A percentile compares a stretch with the other conserved stretches of the same genome.
These are phyloP conservation scores for Moesziomyces sp. DNA, from an alignment of 1,284 basidiomycete species.

Conservation along the genomic window DNA sequence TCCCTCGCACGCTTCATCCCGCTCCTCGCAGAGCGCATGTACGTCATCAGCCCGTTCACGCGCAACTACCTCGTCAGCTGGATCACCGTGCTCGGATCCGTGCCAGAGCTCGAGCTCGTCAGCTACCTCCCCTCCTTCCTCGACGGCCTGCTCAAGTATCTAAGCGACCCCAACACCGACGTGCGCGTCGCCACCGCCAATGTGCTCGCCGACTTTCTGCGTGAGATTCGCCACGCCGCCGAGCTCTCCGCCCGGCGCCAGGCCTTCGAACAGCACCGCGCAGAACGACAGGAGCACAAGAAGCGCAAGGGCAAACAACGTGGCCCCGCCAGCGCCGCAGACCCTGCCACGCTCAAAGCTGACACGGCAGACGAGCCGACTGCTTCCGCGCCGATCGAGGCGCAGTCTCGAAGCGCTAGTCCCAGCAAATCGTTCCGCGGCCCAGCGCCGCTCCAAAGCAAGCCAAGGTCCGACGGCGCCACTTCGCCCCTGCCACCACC, in stretches of 20 bases:
- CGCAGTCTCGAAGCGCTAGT: conserved; percentile 26
- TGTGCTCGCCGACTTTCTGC: conserved; percentile 88
- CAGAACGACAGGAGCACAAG: conserved; percentile 27
- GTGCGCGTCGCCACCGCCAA: conserved; percentile 92
- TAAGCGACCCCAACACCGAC: conserved; percentile 93
- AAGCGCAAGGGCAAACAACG: conserved; percentile 72
- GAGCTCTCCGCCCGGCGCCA: conserved; percentile 36
- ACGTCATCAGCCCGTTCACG: conserved; percentile 94
- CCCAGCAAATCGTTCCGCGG: conserved; percentile 25
- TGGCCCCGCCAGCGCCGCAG: background rate
- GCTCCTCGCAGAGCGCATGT: conserved; percentile 88
- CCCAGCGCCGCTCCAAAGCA: conserved; percentile 2
- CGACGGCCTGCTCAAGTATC: conserved; percentile 88
- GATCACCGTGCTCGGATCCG: conserved; percentile 94
- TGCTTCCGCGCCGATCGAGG: conserved; percentile 31
- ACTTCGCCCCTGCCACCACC: conserved; percentile 21
- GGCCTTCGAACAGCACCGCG: conserved; percentile 34
- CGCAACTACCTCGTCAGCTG: conserved; percentile 95
- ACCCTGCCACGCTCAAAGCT: background rate
- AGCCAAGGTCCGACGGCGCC: conserved; percentile 16
- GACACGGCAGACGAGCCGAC: conserved; percentile 69
- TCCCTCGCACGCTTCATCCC: conserved; percentile 95
- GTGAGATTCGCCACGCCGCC: conserved; percentile 74
- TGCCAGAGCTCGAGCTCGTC: conserved; percentile 94
- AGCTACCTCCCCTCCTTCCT: conserved; percentile 93